Base-by-base conservation (phyloP, 441 rosid genomes). In the Gossypium aridum region DNA sequence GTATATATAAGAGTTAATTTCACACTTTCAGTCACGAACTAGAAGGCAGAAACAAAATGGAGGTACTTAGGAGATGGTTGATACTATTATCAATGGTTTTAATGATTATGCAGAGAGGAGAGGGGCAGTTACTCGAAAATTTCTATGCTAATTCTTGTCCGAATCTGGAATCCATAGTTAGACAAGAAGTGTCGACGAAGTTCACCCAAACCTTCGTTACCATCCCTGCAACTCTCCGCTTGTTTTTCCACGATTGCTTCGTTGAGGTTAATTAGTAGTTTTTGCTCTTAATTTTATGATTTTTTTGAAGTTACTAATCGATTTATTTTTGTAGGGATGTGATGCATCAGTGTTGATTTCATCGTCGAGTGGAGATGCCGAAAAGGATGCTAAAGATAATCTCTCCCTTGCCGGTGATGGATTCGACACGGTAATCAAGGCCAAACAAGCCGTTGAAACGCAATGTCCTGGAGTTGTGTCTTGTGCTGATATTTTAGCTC, bases 221-320 rank as follows among this genome's bases (percentile, higher is more conserved):
- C 9, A 23, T 88, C 73, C 94, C 94, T 8, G 89, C 83, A 23
- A 88, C 91, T 12, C 81, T 90, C 37, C 85, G 94, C 16, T 74
- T 90, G 64, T 88, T 90, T 80, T 90, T 88, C 79, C 94, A 90
- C 51, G 94, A 86, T 64, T 90, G 94, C 79, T 89, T 89, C 59
- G 77, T 87, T 39, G 80, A 74, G 81, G 98, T 93, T 61, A 9
- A 56, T 53, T 14, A 10, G 39, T 37, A 31, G 22, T 16, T 64
- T 64, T 64, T 16, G 13, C 5, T 63, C 67, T 31, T 63, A 2
- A 14, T 62, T 62, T 16, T 63, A 34, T 62, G 13, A 14, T 2
- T 14, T 8, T 54, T 49, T 34, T 54, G 2, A 16, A 3, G 64
- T 14, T 59, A 59, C 14, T 59, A 59, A 23, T 4, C n/a, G 26